Base-by-base conservation (phyloP, 2,329 filamentous ascomycete genomes). In the Penicillium brevicompactum region DNA sequence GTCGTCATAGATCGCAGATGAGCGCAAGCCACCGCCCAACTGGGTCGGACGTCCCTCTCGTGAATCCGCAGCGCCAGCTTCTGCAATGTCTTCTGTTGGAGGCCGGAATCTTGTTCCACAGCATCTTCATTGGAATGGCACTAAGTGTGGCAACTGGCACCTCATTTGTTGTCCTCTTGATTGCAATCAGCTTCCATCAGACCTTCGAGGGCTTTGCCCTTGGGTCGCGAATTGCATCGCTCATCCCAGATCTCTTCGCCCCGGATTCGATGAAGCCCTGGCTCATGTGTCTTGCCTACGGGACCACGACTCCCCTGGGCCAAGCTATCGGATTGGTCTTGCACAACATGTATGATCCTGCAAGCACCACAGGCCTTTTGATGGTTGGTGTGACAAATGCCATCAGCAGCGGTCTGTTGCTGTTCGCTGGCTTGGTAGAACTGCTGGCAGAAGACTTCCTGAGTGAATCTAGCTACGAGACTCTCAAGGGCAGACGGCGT, bases 301-400 rank as follows among this genome's bases (percentile, higher is more conserved):
- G 84, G 34, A 81, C 84, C 55, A 91, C 88, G 1, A 95, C 91
- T 0, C 91, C 91, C 0, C 78, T 94, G 16, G 91, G 91, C 8
- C 91, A 95, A 70, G 90, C 90, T 1, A 89, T 95, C 52, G 91
- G 91, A 0, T 79, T 96, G 10, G 76, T 88, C 4, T 82, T 93
- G 18, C 90, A 94, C 72, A 86, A 85, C 34, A 76, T 94, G 60
- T 95, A 95, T 73, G 90, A 92, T 61, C 91, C 91, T 1, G 82
- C 84, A 64, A 91, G 88, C 65, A 83, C 90, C 67, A 84, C 86
- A 0, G 91, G 91, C 0, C 75, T 95, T 46, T 76, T 95, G 24
- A 88, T 93, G 76, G 91, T 95, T 5, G 91, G 91, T 7, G 85
- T 92, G 68, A 94, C 93, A 82, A 95, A 96, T 67, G 90, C 90